Evolutionary conservation across 2,329 filamentous ascomycete species (phyloP).

Genomic region (Colletotrichum truncatum): DNA sequence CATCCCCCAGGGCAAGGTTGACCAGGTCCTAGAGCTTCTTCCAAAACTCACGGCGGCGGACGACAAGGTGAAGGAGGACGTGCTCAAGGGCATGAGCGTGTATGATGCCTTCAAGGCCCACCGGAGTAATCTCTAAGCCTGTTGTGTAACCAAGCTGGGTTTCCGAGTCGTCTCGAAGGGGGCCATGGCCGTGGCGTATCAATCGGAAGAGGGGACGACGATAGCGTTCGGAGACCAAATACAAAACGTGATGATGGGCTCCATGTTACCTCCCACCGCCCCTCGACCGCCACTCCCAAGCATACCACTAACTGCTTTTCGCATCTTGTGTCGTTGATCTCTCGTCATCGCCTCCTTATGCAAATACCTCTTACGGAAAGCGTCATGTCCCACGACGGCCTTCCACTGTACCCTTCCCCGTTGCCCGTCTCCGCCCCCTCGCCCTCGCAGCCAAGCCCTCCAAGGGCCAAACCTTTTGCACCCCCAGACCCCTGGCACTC

Average conservation of each 20-base stretch:
- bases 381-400: not conserved
- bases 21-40: constrained; percentile 68
- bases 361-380: not conserved
- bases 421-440: constrained; percentile 2
- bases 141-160: no score
- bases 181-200: no score
- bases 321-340: not conserved
- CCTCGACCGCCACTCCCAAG: no score
- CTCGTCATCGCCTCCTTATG: not conserved
- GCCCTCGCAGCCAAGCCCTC: not conserved
- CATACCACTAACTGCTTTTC: no score
- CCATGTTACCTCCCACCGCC: no score
- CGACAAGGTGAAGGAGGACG: constrained; percentile 70
- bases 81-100: constrained; percentile 69
- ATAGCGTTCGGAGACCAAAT: no score
- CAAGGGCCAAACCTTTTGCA: not conserved
- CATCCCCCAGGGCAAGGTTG: constrained; percentile 69
- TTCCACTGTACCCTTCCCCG: not conserved
- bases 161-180: no score
- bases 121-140: constrained; percentile 47
- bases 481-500: not conserved
- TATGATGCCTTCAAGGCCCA: constrained; percentile 73
- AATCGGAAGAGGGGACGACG: no score
- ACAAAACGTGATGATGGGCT: no score
- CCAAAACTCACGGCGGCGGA: constrained; percentile 61